These are phyloP conservation scores for Akanthomyces uredinophilus DNA, from an alignment of 2,329 filamentous ascomycete species.

Conservation along the genomic window DNA sequence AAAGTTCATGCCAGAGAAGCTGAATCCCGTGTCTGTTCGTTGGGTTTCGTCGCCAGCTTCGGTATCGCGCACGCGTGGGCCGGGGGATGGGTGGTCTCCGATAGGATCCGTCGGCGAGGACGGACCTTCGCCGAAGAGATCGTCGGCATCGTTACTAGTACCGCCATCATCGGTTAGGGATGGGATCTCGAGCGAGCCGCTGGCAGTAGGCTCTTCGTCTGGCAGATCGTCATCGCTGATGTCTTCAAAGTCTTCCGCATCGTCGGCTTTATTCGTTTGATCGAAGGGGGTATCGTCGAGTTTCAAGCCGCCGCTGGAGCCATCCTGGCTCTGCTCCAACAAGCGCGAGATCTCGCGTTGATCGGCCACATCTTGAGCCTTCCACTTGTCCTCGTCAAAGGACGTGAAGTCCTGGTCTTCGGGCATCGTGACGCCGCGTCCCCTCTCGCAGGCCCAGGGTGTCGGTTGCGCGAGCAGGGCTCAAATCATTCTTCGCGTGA, in stretches of 20 bases:
- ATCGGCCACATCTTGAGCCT: conserved; percentile 44
- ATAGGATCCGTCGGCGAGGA: conserved; percentile 44
- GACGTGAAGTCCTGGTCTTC: conserved; percentile 31
- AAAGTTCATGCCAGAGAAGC: conserved; percentile 42
- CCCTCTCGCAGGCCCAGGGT: conserved; percentile 1
- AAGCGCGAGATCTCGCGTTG: conserved; percentile 42
- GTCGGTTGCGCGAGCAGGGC: background rate
- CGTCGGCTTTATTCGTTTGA: conserved; percentile 76
- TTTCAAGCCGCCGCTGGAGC: conserved; percentile 33
- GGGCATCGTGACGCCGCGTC: conserved; percentile 25
- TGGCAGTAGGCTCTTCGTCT: conserved; percentile 56
- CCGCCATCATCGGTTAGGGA: conserved; percentile 55
- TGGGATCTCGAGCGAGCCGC: conserved; percentile 43
- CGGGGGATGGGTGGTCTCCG: conserved; percentile 40
- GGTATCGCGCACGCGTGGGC: conserved; percentile 36
- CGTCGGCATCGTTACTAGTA: conserved; percentile 57
- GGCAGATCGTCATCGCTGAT: conserved; percentile 89
- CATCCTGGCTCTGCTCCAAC: conserved; percentile 38
- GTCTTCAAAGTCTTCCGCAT: conserved; percentile 86
- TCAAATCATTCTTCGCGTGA: conserved; percentile 8
- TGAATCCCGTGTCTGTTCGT: conserved; percentile 27
- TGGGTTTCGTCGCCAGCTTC: conserved; percentile 32
- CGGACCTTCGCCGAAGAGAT: conserved; percentile 62
- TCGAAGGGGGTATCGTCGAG: conserved; percentile 49
- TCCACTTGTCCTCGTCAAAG: conserved; percentile 32